Evolutionary conservation across 2,329 filamentous ascomycete species (phyloP).

Genomic region (Sordariomycetes sp.): DNA sequence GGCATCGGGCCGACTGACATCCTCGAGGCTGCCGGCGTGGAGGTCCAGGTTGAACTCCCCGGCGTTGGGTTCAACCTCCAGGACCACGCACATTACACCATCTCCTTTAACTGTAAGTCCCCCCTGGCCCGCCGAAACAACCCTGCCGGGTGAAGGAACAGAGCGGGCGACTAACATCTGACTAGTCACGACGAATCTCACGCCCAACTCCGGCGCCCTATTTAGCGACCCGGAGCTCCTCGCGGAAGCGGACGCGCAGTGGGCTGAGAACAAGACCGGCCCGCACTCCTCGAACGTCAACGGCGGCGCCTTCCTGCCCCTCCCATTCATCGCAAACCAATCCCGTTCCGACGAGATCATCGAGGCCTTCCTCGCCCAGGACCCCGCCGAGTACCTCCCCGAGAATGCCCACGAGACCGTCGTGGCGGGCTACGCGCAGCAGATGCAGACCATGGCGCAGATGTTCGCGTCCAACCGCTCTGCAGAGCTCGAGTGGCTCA

Average conservation of each 20-base stretch:
- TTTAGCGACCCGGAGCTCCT: background rate
- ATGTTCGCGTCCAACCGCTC: constrained; percentile 11
- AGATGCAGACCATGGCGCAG: constrained; percentile 9
- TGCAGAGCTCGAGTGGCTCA: constrained; percentile 13
- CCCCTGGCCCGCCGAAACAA: background rate
- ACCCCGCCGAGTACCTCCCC: constrained; percentile 12
- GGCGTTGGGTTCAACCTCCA: constrained; percentile 52
- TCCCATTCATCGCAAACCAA: constrained; percentile 10
- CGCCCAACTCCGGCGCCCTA: background rate
- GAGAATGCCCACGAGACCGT: constrained; percentile 7
- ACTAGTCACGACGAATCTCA: constrained; percentile 1
- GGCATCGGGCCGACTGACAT: constrained; percentile 25
- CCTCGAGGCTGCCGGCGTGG: constrained; percentile 30
- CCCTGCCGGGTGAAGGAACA: background rate
- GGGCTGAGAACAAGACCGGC: constrained; percentile 6
- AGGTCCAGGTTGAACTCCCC: constrained; percentile 42
- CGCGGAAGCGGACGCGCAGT: background rate
- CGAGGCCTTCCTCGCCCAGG: constrained; percentile 11
- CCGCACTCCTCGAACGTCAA: constrained; percentile 11
- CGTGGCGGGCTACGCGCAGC: constrained; percentile 11
- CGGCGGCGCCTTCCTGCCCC: constrained; percentile 10
- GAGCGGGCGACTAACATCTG: background rate
- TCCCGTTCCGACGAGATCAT: constrained; percentile 10
- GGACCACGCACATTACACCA: constrained; percentile 27
- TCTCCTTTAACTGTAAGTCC: constrained; percentile 8